Base-by-base conservation (phyloP, 108 stramenopile species). In the Aureococcus anophagefferens region DNA sequence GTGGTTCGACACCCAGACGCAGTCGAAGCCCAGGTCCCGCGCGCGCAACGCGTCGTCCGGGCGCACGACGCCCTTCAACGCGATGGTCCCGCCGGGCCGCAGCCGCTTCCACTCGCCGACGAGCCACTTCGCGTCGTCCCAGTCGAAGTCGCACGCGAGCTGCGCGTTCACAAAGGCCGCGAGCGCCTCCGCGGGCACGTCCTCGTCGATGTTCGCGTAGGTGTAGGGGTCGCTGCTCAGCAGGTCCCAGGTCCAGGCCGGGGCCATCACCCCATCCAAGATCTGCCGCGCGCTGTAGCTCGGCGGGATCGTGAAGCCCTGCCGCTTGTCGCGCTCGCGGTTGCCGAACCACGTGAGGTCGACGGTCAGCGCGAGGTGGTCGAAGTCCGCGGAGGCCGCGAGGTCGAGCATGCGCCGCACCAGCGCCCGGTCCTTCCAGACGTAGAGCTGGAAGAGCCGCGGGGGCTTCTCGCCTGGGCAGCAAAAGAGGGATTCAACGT, bases 311-410 rank as follows among this genome's bases (percentile, higher is more conserved):
- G 93, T 89, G 81, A 97, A 97, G 65, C 95, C 93, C 77, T 95
- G 94, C 13, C 94, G 89, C 71, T 95, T 91, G 79, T 98, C 96
- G 30, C 93, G 86, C 72, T 98, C 94, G 28, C 96, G 87, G 78
- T 94, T 91, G 7, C 97, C 97, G 68, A 93, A 93, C 85, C 95
- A 94, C 5, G 96, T 95, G 64, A 94, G 94, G 77, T 98, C 96
- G 5, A 98, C 96, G 25, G 96, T 98, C 33, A 96, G 71, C 16
- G 94, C 96, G 66, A 95, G 78, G 21, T 94, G 77, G n/a, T n/a
- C n/a, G n/a, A n/a, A n/a, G n/a, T n/a, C n/a, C n/a, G n/a, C n/a
- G n/a, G n/a, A n/a, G n/a, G 94, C 92, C 7, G 96, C 96, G 73
- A 88, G 92, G 35, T 90, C 83, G 34, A 96, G 77, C 35, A 96